Conservation (phyloP, 305 asterid genomes). For the Fraxinus platypoda region DNA sequence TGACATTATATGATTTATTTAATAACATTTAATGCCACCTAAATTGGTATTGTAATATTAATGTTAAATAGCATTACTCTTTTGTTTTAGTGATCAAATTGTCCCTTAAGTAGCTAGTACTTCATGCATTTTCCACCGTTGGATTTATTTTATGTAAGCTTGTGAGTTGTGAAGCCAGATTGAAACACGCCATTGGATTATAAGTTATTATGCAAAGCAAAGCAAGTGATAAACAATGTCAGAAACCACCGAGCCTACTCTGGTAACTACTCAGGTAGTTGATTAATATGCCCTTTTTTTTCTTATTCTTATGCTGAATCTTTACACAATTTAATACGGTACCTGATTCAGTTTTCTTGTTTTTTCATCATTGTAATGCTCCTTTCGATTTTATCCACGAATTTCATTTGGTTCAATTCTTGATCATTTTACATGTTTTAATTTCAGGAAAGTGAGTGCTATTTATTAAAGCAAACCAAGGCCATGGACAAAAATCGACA, state of each 20-base stretch:
- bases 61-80: neutral
- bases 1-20: neutral
- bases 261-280: too few relatives aligned
- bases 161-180: constrained; percentile 12
- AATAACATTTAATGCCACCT: too few relatives aligned
- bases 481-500: neutral
- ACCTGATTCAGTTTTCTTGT: neutral
- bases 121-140: constrained; percentile 17
- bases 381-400: neutral
- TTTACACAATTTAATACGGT: neutral
- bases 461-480: neutral
- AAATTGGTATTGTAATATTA: too few relatives aligned
- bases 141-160: constrained; percentile 23
- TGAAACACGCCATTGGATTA: constrained; percentile 22
- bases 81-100: neutral
- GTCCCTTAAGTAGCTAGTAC: neutral
- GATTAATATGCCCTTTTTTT: too few relatives aligned
- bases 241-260: neutral
- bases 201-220: neutral
- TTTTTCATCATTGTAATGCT: neutral
- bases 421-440: neutral
- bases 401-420: neutral
- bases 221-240: neutral
- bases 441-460: neutral
- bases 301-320: too few relatives aligned